Evolutionary conservation across 306 rosid species (phyloP), one percentile per base, ranked within the genome.

Genomic region (Inga oerstediana): DNA sequence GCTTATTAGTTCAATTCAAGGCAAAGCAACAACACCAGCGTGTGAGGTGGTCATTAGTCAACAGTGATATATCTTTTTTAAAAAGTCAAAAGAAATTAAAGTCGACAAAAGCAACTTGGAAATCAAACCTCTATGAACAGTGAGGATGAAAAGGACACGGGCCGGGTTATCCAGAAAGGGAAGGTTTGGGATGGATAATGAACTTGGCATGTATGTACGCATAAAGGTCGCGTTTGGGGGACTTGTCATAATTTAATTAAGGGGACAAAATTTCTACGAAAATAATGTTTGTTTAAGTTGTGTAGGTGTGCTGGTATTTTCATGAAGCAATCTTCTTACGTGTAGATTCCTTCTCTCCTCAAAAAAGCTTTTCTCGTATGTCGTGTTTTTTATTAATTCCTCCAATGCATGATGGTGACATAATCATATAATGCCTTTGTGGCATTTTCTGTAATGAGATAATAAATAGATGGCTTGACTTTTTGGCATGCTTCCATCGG

Each of bases 271-370:
- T 78, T 80, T 68, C 83, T 22, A 81, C 35, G 75, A 67, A 74
- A 90, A 77, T 74, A 83, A 62, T 49, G 69, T 78, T 80, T 41
- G 68, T 84, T 85, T 81, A 82, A 84, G 87, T 2, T 65, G 44
- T 88, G 74, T 88, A 85, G 92, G 86, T 76, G 77, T 84, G 81
- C 76, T 48, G 52, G 10, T 68, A 77, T 70, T 88, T 88, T 88
- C 65, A 46, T n/a, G 78, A 59, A 20, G 66, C 66, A 39, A 44
- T 62, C 59, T 52, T 58, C 16, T 83, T 77, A 81, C 85, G 86
- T 81, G 69, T 75, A 7, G 69, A 80, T 84, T 80, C 85, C 75
- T 87, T 87, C 58, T 80, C 27, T n/a, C 32, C 24, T 78, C 86
- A 39, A 71, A 46, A 46, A 45, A 71, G 79, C 81, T 37, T 76